These are phyloP conservation scores for Lentinula sp. DNA, from an alignment of 768 basidiomycete species.

Conservation along the genomic window DNA sequence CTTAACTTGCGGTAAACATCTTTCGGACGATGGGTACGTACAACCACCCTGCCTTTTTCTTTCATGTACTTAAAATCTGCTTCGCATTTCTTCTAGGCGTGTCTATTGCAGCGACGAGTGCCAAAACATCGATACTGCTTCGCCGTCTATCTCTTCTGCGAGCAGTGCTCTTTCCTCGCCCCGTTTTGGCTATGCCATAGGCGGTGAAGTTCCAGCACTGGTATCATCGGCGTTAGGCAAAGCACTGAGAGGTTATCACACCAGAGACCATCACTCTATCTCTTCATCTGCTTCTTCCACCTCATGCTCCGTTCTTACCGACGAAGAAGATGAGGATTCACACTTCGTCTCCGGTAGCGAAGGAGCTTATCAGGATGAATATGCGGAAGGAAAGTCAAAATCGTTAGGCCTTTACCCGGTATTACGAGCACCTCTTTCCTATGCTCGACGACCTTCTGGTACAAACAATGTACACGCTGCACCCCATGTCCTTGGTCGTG, in stretches of 20 bases:
- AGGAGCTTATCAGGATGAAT: slow-evolving; percentile 28
- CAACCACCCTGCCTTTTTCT: slow-evolving; percentile 9
- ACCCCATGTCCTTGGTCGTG: slow-evolving; percentile 43
- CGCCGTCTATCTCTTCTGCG: slow-evolving; percentile 60
- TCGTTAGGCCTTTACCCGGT: slow-evolving; percentile 26
- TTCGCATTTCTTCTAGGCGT: slow-evolving; percentile 31
- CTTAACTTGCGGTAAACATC: slow-evolving; percentile 62
- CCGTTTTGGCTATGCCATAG: slow-evolving; percentile 42
- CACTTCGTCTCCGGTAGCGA: slow-evolving; percentile 26
- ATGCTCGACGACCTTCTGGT: slow-evolving; percentile 64
- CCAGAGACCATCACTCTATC: slow-evolving; percentile 44
- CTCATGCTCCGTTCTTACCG: slow-evolving; percentile 59
- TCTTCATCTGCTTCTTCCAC: slow-evolving; percentile 62
- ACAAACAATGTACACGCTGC: slow-evolving; percentile 64
- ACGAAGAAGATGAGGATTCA: slow-evolving; percentile 55
- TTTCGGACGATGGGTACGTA: slow-evolving; percentile 57
- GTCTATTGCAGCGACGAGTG: slow-evolving; percentile 72
- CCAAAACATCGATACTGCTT: slow-evolving; percentile 53
- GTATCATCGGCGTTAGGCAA: slow-evolving; percentile 61
- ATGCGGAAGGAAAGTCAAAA: slow-evolving; percentile 37
- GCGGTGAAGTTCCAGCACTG: slow-evolving; percentile 61
- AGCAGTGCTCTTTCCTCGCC: slow-evolving; percentile 71
- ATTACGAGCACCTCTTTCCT: slow-evolving; percentile 42
- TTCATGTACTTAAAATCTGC: slow-evolving; percentile 7
- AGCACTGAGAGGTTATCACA: slow-evolving; percentile 40